Evolutionary conservation across 805 yeast genomes (phyloP), one percentile per base, ranked within the genome.

Genomic region (Barnettozyma pratensis): DNA sequence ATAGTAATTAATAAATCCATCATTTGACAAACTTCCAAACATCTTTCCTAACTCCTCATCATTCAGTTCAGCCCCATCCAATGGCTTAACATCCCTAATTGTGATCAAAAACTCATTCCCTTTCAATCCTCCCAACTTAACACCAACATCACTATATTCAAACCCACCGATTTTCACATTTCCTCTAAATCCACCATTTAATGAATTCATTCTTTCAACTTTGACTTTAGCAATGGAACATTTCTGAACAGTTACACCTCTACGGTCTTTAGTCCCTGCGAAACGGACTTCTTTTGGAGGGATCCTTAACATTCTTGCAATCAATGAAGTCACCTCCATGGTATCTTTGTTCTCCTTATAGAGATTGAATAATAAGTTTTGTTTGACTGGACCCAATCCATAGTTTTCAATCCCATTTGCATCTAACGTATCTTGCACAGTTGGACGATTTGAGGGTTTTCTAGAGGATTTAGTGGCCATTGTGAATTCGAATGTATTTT

Each of bases 311-410:
- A 87, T 77, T 61, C 85, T 85, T 43, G 91, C 72, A 43, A 94
- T 69, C 29, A 85, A 67, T 19, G 81, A 76, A 1, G 94, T 94
- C 11, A 88, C 94, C 68, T 94, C 97, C 97, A 94, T 88, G 1
- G 99, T 91, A 57, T 94, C 99, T 63, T 91, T 87, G 69, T 94
- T 94, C 63, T 94, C 97, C 65, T 94, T 94, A 71, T 87, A 90
- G 29, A 94, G 70, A 10, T 86, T 80, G 60, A 91, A 85, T 59
- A 86, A 91, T 41, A 91, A 68, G 65, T 69, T 87, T 40, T 79
- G 76, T 55, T 83, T 82, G 48, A 75, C 72, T 30, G 84, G 81
- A 3, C 97, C 97, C 48, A 86, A 73, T 0, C 89, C 87, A 68
- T 83, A 85, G 54, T 81, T 79, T 41, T 83, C 75, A 4, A 77